Base-by-base conservation (phyloP, 176 grass and related monocot species). In the Raddia distichophylla region DNA sequence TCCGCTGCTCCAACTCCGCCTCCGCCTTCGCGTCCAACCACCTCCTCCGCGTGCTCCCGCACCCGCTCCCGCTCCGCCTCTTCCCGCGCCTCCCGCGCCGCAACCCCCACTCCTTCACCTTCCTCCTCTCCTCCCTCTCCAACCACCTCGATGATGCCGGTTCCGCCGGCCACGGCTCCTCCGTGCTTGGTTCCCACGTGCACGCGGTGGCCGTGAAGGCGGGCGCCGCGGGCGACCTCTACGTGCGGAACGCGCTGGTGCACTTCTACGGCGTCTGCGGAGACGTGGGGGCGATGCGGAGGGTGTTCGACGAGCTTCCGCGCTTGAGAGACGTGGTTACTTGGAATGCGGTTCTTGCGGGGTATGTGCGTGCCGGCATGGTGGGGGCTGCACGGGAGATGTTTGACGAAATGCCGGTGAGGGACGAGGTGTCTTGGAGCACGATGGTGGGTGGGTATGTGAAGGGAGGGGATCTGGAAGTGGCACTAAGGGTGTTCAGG, bases 341-440 rank as follows among this genome's bases (percentile, higher is more conserved):
- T 14, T 94, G 86, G 86, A 94, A 94, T 35, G 89, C 89, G 14
- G 60, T 87, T 37, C 75, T 94, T 6, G 80, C 83, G 0, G 89
- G 92, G 34, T 94, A 85, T 10, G 86, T 53, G 5, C 49, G 86
- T 61, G 68, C 77, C 12, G 84, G 89, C 60, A 75, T 48, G 86
- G 48, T 67, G 27, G 52, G 0, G 32, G 49, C 22, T 13, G 89
- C 89, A 11, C 34, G 60, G 35, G 44, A 87, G 55, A 0, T 91
- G 86, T 91, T 94, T 35, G 86, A 86, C 0, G 72, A 53, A 91
- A 94, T 94, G 86, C 60, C 89, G 10, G 56, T 62, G 1, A 89
- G 81, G 78, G 89, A 91, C 22, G 57, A 58, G 76, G 75, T 94
- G 63, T 94, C 92, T 16, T 94, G 92, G 89, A 94, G 89, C 34